A percentile compares a stretch with the other conserved stretches of the same genome.
Evolutionary conservation across 257 asterid species (phyloP).

Genomic region (Knoxia roxburghii): DNA sequence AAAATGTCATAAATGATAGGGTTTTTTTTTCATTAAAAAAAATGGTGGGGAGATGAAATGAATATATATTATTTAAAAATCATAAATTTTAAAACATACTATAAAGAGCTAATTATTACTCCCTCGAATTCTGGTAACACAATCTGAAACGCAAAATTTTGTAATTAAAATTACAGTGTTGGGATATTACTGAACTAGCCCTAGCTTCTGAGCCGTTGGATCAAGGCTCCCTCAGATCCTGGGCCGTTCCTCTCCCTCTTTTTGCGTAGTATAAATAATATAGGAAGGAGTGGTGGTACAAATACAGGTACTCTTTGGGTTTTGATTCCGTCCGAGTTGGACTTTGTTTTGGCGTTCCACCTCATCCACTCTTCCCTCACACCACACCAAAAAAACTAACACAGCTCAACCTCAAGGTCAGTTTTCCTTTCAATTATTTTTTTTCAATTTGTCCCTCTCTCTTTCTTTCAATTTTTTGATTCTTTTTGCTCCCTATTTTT

Average conservation of each 20-base stretch:
- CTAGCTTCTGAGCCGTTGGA: conserved; percentile 17
- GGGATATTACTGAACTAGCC: conserved; percentile 5
- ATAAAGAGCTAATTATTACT: no score
- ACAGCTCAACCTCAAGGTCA: neutral
- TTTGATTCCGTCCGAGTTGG: conserved; percentile 27
- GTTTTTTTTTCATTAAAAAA: neutral
- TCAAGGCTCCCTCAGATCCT: no score
- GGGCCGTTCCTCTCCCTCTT: no score
- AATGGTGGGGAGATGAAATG: no score
- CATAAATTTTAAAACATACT: no score
- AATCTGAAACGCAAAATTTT: neutral
- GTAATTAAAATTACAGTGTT: neutral
- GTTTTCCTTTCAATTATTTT: conserved; percentile 19
- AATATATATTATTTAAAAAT: no score
- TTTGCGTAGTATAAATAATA: no score
- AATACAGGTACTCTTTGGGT: neutral
- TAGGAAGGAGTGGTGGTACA: neutral
- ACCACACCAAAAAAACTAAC: conserved; percentile 1
- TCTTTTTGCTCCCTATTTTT: conserved; percentile 4
- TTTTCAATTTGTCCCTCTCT: conserved; percentile 19
- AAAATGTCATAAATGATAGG: no score
- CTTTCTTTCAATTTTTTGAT: conserved; percentile 13
- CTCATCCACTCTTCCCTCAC: conserved; percentile 18
- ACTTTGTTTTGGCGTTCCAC: conserved; percentile 25
- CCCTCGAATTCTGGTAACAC: neutral